phyloP scores from a whole-genome alignment of 192 early-diverging fungal genomes.

The Polychytrium aggregatum region DNA sequence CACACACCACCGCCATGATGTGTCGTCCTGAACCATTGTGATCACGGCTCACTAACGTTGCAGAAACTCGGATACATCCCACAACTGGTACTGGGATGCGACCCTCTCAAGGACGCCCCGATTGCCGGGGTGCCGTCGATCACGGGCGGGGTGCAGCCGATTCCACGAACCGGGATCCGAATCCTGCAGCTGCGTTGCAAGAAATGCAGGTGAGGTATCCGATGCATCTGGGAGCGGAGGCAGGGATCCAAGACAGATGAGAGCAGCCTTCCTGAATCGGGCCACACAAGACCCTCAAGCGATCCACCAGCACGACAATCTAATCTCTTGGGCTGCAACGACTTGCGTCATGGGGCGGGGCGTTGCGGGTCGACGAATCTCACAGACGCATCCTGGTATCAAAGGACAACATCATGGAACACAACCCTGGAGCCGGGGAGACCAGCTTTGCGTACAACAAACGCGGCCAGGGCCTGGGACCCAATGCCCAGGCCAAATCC shows the following conservation, averaged over 20 bases:
- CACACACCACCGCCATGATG: no score
- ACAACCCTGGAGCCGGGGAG: conserved; percentile 61
- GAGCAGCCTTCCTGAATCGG: no score
- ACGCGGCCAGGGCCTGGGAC: conserved; percentile 33
- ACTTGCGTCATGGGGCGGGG: not conserved
- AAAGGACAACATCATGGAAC: conserved; percentile 52
- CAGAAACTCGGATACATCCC: conserved; percentile 45
- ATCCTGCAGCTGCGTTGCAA: conserved; percentile 41
- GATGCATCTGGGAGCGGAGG: no score
- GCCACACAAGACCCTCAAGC: no score
- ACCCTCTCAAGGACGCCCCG: conserved; percentile 24
- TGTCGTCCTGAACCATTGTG: no score
- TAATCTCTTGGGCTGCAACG: no score
- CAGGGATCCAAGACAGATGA: no score
- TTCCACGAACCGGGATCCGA: no score
- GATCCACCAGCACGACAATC: no score
- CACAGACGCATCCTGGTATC: conserved; percentile 44
- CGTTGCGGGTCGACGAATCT: not conserved
- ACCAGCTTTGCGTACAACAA: conserved; percentile 62
- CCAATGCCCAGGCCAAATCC: conserved; percentile 4
- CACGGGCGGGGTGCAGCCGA: no score
- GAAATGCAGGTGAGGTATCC: conserved; percentile 46
- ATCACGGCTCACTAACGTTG: no score
- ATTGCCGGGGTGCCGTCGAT: not conserved
- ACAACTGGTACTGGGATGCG: conserved; percentile 36